A percentile compares a stretch with the other conserved stretches of the same genome.
Evolutionary conservation across 768 basidiomycete genomes (phyloP).

Genomic region (Leccinum longicurvipes): DNA sequence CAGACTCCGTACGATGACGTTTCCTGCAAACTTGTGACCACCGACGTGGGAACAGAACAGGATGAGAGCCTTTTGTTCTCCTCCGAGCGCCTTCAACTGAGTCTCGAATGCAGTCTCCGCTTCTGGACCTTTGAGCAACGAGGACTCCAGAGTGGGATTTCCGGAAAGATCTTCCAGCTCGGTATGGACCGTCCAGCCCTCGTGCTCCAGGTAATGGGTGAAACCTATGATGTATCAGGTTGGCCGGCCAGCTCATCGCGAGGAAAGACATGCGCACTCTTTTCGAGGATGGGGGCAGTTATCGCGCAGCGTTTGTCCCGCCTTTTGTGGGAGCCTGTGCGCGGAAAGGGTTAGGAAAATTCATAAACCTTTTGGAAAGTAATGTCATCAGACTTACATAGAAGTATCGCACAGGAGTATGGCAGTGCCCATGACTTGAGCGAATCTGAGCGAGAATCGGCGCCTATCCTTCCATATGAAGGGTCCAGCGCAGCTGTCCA

Average conservation of each 20-base stretch:
- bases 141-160: conserved; percentile 26
- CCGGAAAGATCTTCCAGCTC: conserved; percentile 59
- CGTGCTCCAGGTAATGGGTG: conserved; percentile 54
- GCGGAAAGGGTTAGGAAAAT: not conserved
- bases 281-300: conserved; percentile 78
- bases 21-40: conserved; percentile 91
- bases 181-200: conserved; percentile 75
- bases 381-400: conserved; percentile 57
- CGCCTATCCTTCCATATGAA: conserved; percentile 45
- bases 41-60: conserved; percentile 88
- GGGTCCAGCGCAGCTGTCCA: conserved; percentile 67
- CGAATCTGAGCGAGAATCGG: conserved; percentile 39
- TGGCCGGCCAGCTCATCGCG: conserved; percentile 7
- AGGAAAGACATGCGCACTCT: conserved; percentile 43
- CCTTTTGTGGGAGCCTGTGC: conserved; percentile 84
- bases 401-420: conserved; percentile 83
- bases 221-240: conserved; percentile 44
- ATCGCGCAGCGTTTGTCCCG: conserved; percentile 91
- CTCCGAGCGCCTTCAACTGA: conserved; percentile 45
- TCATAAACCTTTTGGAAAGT: not conserved
- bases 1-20: conserved; percentile 76
- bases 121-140: conserved; percentile 29
- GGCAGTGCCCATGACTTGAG: conserved; percentile 79
- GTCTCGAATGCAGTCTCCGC: conserved; percentile 51
- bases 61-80: conserved; percentile 71